Evolutionary conservation across 169 alveolate genomes (phyloP), one percentile per base, ranked within the genome.

Genomic region (Plasmodium fragile): DNA sequence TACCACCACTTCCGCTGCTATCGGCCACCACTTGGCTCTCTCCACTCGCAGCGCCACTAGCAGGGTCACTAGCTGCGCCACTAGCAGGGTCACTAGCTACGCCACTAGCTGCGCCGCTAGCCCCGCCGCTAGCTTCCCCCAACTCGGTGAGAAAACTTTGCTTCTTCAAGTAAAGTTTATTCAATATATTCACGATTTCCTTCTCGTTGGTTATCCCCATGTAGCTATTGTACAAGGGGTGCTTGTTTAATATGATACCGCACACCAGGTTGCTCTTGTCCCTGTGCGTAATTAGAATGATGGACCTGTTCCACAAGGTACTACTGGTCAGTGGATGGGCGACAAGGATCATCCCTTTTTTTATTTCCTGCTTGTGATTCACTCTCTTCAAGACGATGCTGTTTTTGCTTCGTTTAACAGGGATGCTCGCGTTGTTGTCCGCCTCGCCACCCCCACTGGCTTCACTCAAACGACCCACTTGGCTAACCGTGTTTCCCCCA

Each of bases 201-300:
- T 28, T 89, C 3, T 89, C 81, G 32, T 77, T 89, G 18, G 89
- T 34, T 5, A 89, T 25, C 1, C 81, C 81, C 78, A 78, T 72
- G 18, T 77, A 59, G 71, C 81, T 59, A 22, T 49, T 89, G 22
- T 89, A 89, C 34, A 89, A 59, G 32, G 94, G 94, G 78, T 89
- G 94, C 49, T 89, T 89, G 8, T 89, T 89, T 77, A 89, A 55
- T 5, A 89, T 89, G 32, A 89, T 43, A 13, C 94, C 94, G 65
- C 89, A 89, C 13, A 89, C 94, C 18, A 89, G 49, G 81, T 89
- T 89, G 53, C 81, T 89, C 81, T 89, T 89, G 25, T 89, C 94
- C 30, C 81, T 71, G 8, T 89, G 89, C 1, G 94, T 89, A 3
- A 89, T 89, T 32, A 89, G 53, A 18, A 89, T 89, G 11, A 89